These are phyloP conservation scores for Epichloe gansuensis DNA, from an alignment of 2,329 filamentous ascomycete genomes.

Conservation along the genomic window DNA sequence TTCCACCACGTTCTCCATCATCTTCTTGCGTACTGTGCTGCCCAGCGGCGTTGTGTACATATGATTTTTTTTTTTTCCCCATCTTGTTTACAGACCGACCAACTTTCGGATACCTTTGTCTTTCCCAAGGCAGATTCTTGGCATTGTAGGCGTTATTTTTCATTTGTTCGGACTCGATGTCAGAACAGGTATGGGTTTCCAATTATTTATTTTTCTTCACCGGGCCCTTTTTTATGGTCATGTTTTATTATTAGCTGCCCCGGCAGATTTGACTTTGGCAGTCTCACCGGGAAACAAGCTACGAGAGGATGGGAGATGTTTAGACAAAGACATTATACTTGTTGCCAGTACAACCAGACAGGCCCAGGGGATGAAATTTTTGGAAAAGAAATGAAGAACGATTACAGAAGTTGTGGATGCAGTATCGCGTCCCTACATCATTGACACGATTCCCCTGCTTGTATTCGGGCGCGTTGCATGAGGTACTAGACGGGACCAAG, in stretches of 20 bases:
- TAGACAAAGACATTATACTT: slow-evolving; percentile 3
- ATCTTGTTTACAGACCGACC: slow-evolving; percentile 1
- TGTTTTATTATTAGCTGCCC: not conserved
- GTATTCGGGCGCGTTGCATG: too few species aligned
- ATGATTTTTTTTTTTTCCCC: slow-evolving; percentile 7
- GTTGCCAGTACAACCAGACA: slow-evolving; percentile 1
- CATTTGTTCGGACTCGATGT: not conserved
- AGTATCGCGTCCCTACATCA: not conserved
- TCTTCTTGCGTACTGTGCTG: not conserved
- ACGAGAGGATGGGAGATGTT: not conserved
- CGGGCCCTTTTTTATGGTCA: not conserved
- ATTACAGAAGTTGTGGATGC: not conserved
- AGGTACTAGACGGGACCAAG: too few species aligned
- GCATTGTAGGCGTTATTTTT: slow-evolving; percentile 17
- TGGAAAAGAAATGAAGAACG: not conserved
- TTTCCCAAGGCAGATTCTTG: slow-evolving; percentile 9
- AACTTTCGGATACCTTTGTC: slow-evolving; percentile 12
- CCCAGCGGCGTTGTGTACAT: slow-evolving; percentile 15
- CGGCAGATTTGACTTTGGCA: slow-evolving; percentile 4
- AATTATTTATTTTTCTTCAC: not conserved
- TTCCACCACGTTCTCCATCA: not conserved
- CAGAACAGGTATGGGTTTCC: not conserved
- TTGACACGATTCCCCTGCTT: too few species aligned
- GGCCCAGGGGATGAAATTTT: not conserved
- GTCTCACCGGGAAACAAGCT: not conserved